Conservation (phyloP, 768 basidiomycete genomes). For the Cubamyces sp. region DNA sequence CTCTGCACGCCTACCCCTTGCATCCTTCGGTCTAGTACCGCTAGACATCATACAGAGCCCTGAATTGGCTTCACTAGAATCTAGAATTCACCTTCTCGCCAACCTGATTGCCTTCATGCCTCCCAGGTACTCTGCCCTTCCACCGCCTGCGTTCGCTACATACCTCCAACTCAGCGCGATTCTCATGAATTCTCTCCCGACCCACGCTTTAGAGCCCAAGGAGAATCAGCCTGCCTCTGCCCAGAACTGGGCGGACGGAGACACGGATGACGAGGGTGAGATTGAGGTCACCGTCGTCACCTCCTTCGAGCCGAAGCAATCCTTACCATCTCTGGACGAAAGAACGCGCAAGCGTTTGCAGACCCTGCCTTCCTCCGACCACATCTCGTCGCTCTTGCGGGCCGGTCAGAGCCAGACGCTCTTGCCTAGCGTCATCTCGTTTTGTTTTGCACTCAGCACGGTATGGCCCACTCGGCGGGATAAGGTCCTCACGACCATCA, state of each 20-base stretch:
- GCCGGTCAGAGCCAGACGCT: constrained; percentile 44
- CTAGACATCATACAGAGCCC: constrained; percentile 24
- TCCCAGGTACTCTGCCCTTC: constrained; percentile 59
- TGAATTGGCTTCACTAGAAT: constrained; percentile 5
- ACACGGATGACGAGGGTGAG: constrained; percentile 35
- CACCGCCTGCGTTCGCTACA: constrained; percentile 46
- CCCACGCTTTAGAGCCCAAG: constrained; percentile 53
- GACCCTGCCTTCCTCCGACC: constrained; percentile 54
- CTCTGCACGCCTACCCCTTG: constrained; percentile 65
- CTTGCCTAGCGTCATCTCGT: constrained; percentile 54
- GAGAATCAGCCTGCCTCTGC: constrained; percentile 20
- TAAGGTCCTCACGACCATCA: constrained; percentile 56
- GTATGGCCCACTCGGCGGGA: constrained; percentile 66
- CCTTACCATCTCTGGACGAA: constrained; percentile 52
- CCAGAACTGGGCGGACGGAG: constrained; percentile 28
- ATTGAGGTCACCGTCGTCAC: constrained; percentile 45
- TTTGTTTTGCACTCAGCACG: constrained; percentile 59
- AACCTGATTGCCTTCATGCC: constrained; percentile 70
- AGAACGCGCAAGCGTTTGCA: constrained; percentile 67
- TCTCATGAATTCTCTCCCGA: constrained; percentile 58
- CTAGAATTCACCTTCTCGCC: constrained; percentile 66
- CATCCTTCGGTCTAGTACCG: constrained; percentile 40
- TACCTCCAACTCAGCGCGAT: constrained; percentile 59
- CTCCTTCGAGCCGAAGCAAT: constrained; percentile 34
- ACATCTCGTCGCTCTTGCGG: constrained; percentile 58